Evolutionary conservation across 305 asterid genomes (phyloP).

Genomic region (Rubia occidens): DNA sequence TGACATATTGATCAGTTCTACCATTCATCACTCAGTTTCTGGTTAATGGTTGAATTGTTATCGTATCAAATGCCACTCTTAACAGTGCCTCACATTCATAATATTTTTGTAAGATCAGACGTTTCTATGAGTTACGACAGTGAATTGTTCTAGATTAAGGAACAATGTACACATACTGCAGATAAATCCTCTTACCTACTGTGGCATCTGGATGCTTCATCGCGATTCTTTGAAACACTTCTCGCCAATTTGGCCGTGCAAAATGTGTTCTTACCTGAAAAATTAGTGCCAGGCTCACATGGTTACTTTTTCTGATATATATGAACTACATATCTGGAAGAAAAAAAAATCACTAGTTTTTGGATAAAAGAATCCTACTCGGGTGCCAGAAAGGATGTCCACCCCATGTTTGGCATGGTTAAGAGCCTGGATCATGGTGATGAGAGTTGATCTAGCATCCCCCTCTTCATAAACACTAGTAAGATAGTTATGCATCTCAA

Average conservation of each 20-base stretch:
- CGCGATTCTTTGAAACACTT: conserved; percentile 76
- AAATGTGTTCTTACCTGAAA: conserved; percentile 89
- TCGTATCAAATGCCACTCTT: no score
- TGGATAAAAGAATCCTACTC: conserved; percentile 34
- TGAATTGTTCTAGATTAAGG: no score
- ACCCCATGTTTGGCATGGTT: conserved; percentile 94
- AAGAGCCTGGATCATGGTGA: conserved; percentile 95
- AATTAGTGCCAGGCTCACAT: neutral
- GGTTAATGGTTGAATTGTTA: no score
- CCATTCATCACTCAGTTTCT: neutral
- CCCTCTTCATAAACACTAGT: conserved; percentile 93
- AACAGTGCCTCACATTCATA: neutral
- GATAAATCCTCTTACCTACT: conserved; percentile 44
- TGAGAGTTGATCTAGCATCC: conserved; percentile 89
- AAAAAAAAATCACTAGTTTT: neutral
- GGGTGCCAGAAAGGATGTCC: conserved; percentile 88
- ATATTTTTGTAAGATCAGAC: neutral
- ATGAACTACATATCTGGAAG: neutral
- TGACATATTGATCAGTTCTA: neutral
- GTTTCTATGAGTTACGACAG: no score
- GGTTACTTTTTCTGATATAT: neutral
- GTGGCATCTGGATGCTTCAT: conserved; percentile 68
- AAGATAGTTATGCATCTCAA: conserved; percentile 93
- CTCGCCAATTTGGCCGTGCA: conserved; percentile 85
- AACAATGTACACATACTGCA: neutral